A percentile compares a stretch with the other conserved stretches of the same genome.
These are phyloP conservation scores for Mrakia blollopis DNA, from an alignment of 768 basidiomycete species.

Conservation along the genomic window DNA sequence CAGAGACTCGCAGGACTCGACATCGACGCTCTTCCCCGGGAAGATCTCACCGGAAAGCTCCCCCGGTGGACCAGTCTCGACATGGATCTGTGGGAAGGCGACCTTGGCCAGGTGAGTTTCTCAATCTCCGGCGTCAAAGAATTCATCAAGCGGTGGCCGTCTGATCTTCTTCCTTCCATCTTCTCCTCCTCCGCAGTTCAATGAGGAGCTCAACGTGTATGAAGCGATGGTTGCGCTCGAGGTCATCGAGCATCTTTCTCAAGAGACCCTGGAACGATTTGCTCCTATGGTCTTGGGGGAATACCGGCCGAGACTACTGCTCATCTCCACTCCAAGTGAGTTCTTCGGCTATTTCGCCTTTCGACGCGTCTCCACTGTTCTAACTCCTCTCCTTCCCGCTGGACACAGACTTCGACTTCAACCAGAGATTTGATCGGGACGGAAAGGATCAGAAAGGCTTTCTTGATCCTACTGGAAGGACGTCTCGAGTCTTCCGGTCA, in stretches of 20 bases:
- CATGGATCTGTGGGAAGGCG: slow-evolving; percentile 25
- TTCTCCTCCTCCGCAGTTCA: slow-evolving; percentile 35
- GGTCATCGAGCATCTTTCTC: slow-evolving; percentile 45
- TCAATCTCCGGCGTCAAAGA: neutral
- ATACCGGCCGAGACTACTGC: slow-evolving; percentile 41
- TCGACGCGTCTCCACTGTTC: neutral
- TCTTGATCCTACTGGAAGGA: slow-evolving; percentile 44
- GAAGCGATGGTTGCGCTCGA: slow-evolving; percentile 44
- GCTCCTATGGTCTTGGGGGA: slow-evolving; percentile 44
- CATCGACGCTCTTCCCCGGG: slow-evolving; percentile 36
- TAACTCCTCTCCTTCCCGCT: neutral
- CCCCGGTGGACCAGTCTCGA: slow-evolving; percentile 10
- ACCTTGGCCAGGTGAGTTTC: slow-evolving; percentile 13
- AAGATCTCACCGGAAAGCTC: neutral
- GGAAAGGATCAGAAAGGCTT: slow-evolving; percentile 39
- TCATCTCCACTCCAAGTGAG: slow-evolving; percentile 42
- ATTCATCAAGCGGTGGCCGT: too few species aligned
- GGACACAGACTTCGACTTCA: slow-evolving; percentile 43
- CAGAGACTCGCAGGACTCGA: slow-evolving; percentile 44
- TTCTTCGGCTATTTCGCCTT: neutral
- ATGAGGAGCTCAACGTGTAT: slow-evolving; percentile 41
- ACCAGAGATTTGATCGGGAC: slow-evolving; percentile 43
- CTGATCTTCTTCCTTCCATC: neutral
- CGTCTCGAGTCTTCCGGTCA: slow-evolving; percentile 45
- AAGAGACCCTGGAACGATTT: slow-evolving; percentile 40